phyloP scores from a whole-genome alignment of 805 yeast species.

The Lipomyces yamadae region DNA sequence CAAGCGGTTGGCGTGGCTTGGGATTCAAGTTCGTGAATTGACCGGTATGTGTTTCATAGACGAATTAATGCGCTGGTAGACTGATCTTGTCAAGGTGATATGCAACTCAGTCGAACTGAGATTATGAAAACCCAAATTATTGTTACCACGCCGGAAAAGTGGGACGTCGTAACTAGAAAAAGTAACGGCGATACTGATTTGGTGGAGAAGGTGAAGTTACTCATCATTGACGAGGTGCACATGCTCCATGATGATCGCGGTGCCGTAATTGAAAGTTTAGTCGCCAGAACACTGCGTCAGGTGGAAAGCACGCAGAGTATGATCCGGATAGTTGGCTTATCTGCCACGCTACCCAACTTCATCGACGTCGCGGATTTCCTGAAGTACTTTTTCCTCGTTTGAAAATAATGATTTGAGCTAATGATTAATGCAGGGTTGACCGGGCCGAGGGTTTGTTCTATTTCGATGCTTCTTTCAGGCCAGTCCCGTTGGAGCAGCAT shows the following conservation, averaged over 20 bases:
- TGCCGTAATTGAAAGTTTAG: slow-evolving; percentile 92
- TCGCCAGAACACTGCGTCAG: slow-evolving; percentile 91
- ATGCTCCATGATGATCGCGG: slow-evolving; percentile 97
- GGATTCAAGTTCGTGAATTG: slow-evolving; percentile 81
- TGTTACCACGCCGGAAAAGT: slow-evolving; percentile 94
- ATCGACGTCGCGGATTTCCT: slow-evolving; percentile 93
- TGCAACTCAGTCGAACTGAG: slow-evolving; percentile 85
- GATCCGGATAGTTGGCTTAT: slow-evolving; percentile 91
- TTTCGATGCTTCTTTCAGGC: slow-evolving; percentile 91
- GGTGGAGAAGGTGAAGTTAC: slow-evolving; percentile 78
- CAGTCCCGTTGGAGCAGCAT: slow-evolving; percentile 89
- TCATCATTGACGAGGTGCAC: slow-evolving; percentile 96
- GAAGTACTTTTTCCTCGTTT: slow-evolving; percentile 48
- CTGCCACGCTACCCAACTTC: slow-evolving; percentile 92
- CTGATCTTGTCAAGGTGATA: slow-evolving; percentile 53
- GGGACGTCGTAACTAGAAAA: slow-evolving; percentile 97
- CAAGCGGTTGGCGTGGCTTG: slow-evolving; percentile 78
- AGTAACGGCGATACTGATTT: slow-evolving; percentile 86
- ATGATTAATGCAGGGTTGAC: slow-evolving; percentile 59
- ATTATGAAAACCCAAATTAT: slow-evolving; percentile 81
- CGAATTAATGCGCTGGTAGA: not conserved
- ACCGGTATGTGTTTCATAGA: slow-evolving; percentile 59
- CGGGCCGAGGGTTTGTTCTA: slow-evolving; percentile 90
- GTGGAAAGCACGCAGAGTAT: slow-evolving; percentile 92
- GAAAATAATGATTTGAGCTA: not conserved